Evolutionary conservation across 495 filamentous ascomycete species (phyloP).

Genomic region (Massariosphaeria phaeospora): DNA sequence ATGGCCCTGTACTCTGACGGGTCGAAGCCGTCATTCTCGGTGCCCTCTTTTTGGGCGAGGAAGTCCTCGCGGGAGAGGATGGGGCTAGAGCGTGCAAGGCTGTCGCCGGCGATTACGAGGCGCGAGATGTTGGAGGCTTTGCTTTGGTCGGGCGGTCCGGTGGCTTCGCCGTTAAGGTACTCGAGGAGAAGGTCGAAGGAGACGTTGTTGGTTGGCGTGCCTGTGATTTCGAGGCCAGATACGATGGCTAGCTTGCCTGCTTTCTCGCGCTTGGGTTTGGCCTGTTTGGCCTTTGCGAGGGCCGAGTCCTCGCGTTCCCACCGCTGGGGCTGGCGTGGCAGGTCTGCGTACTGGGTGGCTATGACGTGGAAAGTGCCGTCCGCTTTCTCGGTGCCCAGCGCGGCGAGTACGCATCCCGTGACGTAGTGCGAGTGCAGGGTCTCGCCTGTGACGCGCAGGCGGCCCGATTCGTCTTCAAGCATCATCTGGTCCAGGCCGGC

Average conservation of each 20-base stretch:
- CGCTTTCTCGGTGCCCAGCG: conserved; percentile 84
- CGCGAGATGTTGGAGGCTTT: conserved; percentile 67
- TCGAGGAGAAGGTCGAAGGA: conserved; percentile 74
- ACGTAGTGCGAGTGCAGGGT: conserved; percentile 63
- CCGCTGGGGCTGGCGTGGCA: conserved; percentile 72
- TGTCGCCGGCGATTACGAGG: conserved; percentile 88
- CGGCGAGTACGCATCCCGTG: conserved; percentile 86
- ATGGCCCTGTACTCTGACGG: conserved; percentile 76
- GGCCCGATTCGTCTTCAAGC: conserved; percentile 93
- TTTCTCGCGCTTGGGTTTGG: conserved; percentile 42
- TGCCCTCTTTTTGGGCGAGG: conserved; percentile 45
- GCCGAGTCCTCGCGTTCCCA: conserved; percentile 57
- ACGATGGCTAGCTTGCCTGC: conserved; percentile 71
- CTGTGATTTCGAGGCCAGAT: conserved; percentile 79
- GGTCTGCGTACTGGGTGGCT: conserved; percentile 78
- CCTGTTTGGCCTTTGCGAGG: conserved; percentile 41
- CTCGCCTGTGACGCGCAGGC: conserved; percentile 72
- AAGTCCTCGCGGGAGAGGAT: conserved; percentile 49
- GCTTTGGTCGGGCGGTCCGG: conserved; percentile 52
- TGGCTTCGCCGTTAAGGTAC: conserved; percentile 79
- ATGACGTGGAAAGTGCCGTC: conserved; percentile 91
- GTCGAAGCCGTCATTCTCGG: conserved; percentile 94
- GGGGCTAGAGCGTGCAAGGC: conserved; percentile 53
- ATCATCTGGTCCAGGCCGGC: conserved; percentile 63
- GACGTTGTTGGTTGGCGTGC: conserved; percentile 63